Conservation (phyloP, 306 rosid genomes). For the Begonia loranthoides region DNA sequence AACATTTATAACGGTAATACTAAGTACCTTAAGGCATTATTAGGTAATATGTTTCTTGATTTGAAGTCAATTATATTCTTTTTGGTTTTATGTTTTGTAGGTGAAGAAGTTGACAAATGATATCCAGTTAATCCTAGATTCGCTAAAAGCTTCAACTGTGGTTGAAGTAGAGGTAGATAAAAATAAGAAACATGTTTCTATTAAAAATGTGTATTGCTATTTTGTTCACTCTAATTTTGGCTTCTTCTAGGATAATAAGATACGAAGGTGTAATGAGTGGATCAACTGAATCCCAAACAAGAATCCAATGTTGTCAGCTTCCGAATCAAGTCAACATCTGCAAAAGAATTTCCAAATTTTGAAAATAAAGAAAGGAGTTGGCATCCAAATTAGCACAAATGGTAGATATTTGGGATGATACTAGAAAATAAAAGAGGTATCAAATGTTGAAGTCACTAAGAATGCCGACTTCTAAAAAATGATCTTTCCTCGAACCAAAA, state of each 20-base stretch:
- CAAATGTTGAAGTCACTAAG: too few relatives aligned
- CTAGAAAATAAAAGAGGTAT: too few relatives aligned
- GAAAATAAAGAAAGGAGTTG: too few relatives aligned
- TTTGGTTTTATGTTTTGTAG: constrained; percentile 19
- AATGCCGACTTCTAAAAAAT: too few relatives aligned
- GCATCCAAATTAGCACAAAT: too few relatives aligned
- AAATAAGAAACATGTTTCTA: background rate
- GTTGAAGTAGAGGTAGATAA: constrained; percentile 74
- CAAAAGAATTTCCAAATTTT: too few relatives aligned
- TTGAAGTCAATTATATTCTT: too few relatives aligned
- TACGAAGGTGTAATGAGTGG: constrained; percentile 54
- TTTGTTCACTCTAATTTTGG: constrained; percentile 1
- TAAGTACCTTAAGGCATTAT: too few relatives aligned
- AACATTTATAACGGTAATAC: too few relatives aligned
- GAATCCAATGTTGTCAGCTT: constrained; percentile 8
- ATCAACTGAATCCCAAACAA: constrained; percentile 23
- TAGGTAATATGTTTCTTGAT: too few relatives aligned
- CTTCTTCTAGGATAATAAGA: constrained; percentile 37
- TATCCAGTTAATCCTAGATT: constrained; percentile 32
- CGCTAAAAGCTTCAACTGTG: constrained; percentile 27
- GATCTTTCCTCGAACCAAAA: too few relatives aligned
- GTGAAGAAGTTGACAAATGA: constrained; percentile 31
- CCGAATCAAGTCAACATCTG: background rate
- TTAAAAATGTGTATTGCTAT: background rate
- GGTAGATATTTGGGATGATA: too few relatives aligned